phyloP scores from a whole-genome alignment of 129 eudicot species.

The Cynara cardunculus region DNA sequence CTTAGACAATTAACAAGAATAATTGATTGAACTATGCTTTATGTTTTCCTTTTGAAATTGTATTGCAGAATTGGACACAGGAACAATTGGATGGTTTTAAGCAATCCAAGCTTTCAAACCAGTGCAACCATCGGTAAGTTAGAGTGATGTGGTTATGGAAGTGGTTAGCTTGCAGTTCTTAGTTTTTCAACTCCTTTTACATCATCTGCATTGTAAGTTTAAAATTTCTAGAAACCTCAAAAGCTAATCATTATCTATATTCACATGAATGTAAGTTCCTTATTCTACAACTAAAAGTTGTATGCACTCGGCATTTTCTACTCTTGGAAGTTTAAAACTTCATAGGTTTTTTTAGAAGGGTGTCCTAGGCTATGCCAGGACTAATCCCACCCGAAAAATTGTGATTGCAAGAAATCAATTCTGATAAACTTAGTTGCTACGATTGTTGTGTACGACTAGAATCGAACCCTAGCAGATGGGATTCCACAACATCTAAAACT shows the following conservation, averaged over 20 bases:
- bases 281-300: neutral
- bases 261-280: neutral
- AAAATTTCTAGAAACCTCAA: neutral
- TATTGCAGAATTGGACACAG: constrained; percentile 64
- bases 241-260: neutral
- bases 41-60: constrained; percentile 1
- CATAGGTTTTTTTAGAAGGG: too few relatives aligned
- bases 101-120: constrained; percentile 71
- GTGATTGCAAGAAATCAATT: too few relatives aligned
- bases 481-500: too few relatives aligned
- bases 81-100: constrained; percentile 51
- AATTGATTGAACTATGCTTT: neutral
- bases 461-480: too few relatives aligned
- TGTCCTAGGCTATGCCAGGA: too few relatives aligned
- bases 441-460: too few relatives aligned
- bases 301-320: neutral
- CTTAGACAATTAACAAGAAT: neutral
- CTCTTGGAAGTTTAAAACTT: neutral
- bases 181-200: neutral
- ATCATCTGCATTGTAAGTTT: neutral
- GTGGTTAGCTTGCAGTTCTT: neutral
- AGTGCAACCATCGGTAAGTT: constrained; percentile 70
- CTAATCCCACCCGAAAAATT: too few relatives aligned
- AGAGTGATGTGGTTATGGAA: neutral
- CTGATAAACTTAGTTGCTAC: too few relatives aligned